These are phyloP conservation scores for Annulohypoxylon moriforme DNA, from an alignment of 495 filamentous ascomycete genomes.

Conservation along the genomic window DNA sequence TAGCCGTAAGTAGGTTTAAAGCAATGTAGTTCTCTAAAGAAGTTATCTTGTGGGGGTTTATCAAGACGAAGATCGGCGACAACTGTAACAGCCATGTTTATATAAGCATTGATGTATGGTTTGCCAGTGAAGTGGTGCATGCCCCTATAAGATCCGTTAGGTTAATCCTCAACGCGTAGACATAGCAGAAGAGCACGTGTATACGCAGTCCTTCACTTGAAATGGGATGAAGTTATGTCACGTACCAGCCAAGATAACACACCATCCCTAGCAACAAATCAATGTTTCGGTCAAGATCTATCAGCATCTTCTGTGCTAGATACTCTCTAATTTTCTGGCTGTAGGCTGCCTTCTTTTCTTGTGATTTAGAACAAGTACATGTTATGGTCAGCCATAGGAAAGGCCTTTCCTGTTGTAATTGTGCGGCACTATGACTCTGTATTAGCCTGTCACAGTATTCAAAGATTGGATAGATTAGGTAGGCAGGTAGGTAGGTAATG, in stretches of 20 bases:
- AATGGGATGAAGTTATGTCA: neutral
- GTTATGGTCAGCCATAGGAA: slow-evolving; percentile 64
- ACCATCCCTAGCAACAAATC: slow-evolving; percentile 64
- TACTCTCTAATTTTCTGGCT: slow-evolving; percentile 53
- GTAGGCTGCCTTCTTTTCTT: slow-evolving; percentile 50
- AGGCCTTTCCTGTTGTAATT: slow-evolving; percentile 50
- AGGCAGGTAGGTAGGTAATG: neutral
- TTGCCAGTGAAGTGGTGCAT: slow-evolving; percentile 49
- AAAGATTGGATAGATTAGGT: too few relatives aligned
- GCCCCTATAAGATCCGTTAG: slow-evolving; percentile 37
- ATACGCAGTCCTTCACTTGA: neutral
- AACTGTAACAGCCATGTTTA: slow-evolving; percentile 63
- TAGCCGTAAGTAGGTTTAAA: slow-evolving; percentile 42
- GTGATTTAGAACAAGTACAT: slow-evolving; percentile 52
- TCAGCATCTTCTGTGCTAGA: slow-evolving; percentile 56
- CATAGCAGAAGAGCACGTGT: neutral
- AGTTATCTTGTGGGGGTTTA: slow-evolving; percentile 50
- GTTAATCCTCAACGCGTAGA: neutral
- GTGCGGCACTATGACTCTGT: slow-evolving; percentile 35
- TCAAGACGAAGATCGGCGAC: slow-evolving; percentile 68
- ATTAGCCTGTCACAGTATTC: slow-evolving; percentile 17
- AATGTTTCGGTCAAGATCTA: slow-evolving; percentile 56
- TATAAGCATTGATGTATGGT: slow-evolving; percentile 55
- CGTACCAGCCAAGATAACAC: slow-evolving; percentile 58
- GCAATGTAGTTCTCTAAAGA: slow-evolving; percentile 34